Percentiles rank a stretch among this genome's conserved stretches.
These are phyloP conservation scores for Tetraselmis striata DNA, from an alignment of 139 green algal species.

Conservation along the genomic window DNA sequence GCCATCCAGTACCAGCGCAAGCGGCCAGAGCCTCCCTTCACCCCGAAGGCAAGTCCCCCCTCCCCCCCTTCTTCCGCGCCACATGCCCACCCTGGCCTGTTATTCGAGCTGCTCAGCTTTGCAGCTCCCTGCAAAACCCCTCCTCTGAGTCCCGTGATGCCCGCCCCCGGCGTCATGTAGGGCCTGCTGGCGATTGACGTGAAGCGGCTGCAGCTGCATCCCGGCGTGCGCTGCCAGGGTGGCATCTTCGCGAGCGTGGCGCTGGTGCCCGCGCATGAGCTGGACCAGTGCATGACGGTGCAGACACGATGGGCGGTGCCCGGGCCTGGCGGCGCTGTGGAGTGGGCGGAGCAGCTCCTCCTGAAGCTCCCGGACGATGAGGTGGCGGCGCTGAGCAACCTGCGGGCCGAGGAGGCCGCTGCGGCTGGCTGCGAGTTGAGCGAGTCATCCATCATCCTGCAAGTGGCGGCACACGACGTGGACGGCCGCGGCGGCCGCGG, in stretches of 20 bases:
- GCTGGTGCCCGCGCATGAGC: not conserved
- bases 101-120: too few relatives aligned
- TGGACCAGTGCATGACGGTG: not conserved
- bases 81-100: too few relatives aligned
- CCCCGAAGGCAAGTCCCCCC: not conserved
- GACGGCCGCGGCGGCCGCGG: too few relatives aligned
- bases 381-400: not conserved
- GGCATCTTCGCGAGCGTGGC: not conserved
- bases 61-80: too few relatives aligned
- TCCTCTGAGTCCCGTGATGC: too few relatives aligned
- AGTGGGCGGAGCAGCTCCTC: conserved; percentile 55
- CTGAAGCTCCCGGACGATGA: conserved; percentile 34
- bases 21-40: not conserved
- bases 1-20: not conserved
- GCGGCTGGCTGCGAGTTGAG: too few relatives aligned
- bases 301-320: not conserved
- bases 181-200: not conserved
- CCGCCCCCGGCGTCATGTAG: too few relatives aligned
- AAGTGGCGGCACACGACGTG: not conserved
- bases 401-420: not conserved
- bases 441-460: not conserved
- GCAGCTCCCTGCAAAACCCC: too few relatives aligned
- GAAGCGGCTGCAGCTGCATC: not conserved
- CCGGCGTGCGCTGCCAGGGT: not conserved
- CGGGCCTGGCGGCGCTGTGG: not conserved